Percentiles rank a stretch among this genome's conserved stretches.
Evolutionary conservation across 768 basidiomycete genomes (phyloP).

Genomic region (Lentinula edodes): DNA sequence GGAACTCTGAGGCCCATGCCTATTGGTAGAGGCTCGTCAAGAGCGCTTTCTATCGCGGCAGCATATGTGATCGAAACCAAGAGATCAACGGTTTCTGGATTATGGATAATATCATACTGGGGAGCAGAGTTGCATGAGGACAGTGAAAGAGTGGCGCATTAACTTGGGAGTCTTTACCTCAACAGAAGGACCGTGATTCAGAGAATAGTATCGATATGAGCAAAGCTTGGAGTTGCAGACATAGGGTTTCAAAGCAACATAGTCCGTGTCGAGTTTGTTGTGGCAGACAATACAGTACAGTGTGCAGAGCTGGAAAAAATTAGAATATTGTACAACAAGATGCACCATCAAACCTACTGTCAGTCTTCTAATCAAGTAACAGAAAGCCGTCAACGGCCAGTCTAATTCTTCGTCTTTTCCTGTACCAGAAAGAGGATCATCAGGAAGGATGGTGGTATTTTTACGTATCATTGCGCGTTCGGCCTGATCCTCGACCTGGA

Average conservation of each 20-base stretch:
- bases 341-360: conserved; percentile 31
- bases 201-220: conserved; percentile 61
- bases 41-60: conserved; percentile 45
- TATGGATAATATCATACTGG: conserved; percentile 67
- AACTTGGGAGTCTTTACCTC: conserved; percentile 36
- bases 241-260: conserved; percentile 66
- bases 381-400: conserved; percentile 56
- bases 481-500: conserved; percentile 36
- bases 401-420: conserved; percentile 38
- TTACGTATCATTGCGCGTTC: conserved; percentile 33
- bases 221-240: conserved; percentile 65
- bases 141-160: background rate
- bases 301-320: conserved; percentile 46
- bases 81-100: conserved; percentile 60
- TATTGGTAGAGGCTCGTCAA: conserved; percentile 54
- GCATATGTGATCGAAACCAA: conserved; percentile 59
- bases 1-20: conserved; percentile 57
- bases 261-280: conserved; percentile 43
- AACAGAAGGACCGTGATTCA: conserved; percentile 61
- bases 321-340: background rate
- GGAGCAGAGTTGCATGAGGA: background rate
- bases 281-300: conserved; percentile 76
- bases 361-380: conserved; percentile 59
- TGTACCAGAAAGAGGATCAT: conserved; percentile 42
- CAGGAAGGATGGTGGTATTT: conserved; percentile 36